Evolutionary conservation across 805 yeast genomes (phyloP).

Genomic region (Zygoascus bituminiphila): DNA sequence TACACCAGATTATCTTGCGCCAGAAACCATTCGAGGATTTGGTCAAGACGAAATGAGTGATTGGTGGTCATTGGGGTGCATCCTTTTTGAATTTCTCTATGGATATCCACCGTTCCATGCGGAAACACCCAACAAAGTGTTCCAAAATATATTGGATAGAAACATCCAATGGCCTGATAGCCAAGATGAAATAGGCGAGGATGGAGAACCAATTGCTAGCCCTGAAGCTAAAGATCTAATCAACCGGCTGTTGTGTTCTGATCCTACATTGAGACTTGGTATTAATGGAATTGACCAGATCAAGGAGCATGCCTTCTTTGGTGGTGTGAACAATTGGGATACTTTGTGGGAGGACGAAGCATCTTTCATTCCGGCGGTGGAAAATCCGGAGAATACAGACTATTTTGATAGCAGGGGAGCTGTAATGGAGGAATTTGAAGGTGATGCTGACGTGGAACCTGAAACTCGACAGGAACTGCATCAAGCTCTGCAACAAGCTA

Average conservation of each 20-base stretch:
- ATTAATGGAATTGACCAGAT: conserved; percentile 68
- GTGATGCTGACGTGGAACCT: conserved; percentile 19
- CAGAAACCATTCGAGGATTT: conserved; percentile 83
- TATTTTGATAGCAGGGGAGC: conserved; percentile 93
- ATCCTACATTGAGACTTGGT: conserved; percentile 67
- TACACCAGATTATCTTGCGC: conserved; percentile 96
- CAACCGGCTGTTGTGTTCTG: conserved; percentile 47
- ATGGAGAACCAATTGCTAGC: conserved; percentile 30
- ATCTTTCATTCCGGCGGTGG: conserved; percentile 72
- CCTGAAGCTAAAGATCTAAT: conserved; percentile 71
- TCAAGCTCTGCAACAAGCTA: conserved; percentile 22
- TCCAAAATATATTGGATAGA: conserved; percentile 67
- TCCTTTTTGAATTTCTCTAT: conserved; percentile 79
- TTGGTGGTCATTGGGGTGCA: conserved; percentile 99
- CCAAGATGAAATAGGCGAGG: conserved; percentile 15
- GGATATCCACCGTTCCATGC: conserved; percentile 97
- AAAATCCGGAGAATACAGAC: conserved; percentile 79
- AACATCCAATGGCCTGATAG: conserved; percentile 76
- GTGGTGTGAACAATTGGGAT: conserved; percentile 60
- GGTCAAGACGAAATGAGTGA: conserved; percentile 83
- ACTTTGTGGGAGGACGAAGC: conserved; percentile 60
- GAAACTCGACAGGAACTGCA: conserved; percentile 25
- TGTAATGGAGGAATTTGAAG: conserved; percentile 52
- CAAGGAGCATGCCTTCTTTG: conserved; percentile 68
- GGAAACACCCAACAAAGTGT: conserved; percentile 67